A percentile compares a stretch with the other conserved stretches of the same genome.
These are phyloP conservation scores for Avena insularis DNA, from an alignment of 176 grass and related monocot genomes.

Conservation along the genomic window DNA sequence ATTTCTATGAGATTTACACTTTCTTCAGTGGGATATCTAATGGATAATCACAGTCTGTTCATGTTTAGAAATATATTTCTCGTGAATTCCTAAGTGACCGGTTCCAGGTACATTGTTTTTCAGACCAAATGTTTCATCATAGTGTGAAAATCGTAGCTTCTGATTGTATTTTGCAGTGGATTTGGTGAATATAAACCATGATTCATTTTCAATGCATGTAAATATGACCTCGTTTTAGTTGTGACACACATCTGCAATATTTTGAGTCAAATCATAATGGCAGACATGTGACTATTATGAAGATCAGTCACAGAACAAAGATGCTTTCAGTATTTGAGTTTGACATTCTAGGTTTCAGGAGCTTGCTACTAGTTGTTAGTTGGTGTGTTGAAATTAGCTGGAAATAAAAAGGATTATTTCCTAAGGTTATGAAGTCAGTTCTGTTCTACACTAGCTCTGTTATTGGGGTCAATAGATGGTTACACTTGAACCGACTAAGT, in stretches of 20 bases:
- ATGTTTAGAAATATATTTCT: constrained; percentile 5
- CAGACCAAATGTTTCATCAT: not conserved
- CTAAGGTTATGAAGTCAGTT: not conserved
- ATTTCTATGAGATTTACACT: not conserved
- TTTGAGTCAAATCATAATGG: not conserved
- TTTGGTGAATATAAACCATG: not conserved
- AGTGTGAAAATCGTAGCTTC: not conserved
- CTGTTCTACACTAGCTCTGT: not conserved
- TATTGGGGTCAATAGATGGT: constrained; percentile 1
- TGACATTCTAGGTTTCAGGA: not conserved
- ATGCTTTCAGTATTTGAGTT: not conserved
- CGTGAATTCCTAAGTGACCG: not conserved
- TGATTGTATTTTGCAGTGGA: not conserved
- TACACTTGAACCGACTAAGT: not conserved
- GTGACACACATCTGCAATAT: not conserved
- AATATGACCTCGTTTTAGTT: not conserved
- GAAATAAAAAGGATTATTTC: not conserved
- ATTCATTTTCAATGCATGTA: not conserved
- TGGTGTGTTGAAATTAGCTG: not conserved
- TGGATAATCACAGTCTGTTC: not conserved
- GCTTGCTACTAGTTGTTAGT: not conserved
- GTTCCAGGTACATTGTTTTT: not conserved
- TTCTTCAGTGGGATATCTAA: not conserved
- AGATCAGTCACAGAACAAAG: not conserved
- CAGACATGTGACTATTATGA: not conserved